A percentile compares a stretch with the other conserved stretches of the same genome.
Evolutionary conservation across 805 yeast genomes (phyloP).

Genomic region (Danielozyma ontarioensis): DNA sequence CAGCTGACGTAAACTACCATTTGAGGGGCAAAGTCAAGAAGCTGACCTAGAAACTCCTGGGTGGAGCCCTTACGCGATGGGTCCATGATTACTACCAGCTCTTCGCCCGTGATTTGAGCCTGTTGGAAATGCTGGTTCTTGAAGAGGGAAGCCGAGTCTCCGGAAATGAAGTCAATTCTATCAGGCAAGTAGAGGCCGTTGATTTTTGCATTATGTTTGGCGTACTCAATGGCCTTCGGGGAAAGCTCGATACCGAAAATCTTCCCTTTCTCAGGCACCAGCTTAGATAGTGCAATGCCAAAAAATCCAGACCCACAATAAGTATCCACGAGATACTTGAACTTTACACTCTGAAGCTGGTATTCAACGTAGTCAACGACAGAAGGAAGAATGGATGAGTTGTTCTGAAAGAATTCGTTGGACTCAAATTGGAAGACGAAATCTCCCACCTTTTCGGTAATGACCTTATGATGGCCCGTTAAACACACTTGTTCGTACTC

Average conservation of each 20-base stretch:
- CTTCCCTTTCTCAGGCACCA: conserved; percentile 23
- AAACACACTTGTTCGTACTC: conserved; percentile 19
- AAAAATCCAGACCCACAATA: conserved; percentile 46
- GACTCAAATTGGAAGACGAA: conserved; percentile 34
- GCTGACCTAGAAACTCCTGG: conserved; percentile 27
- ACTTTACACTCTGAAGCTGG: conserved; percentile 5
- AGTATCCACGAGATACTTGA: conserved; percentile 33
- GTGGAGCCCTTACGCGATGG: conserved; percentile 43
- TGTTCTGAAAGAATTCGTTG: conserved; percentile 38
- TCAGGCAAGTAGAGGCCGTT: conserved; percentile 28
- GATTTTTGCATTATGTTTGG: conserved; percentile 33
- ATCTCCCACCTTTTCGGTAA: conserved; percentile 33
- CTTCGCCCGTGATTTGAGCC: conserved; percentile 23
- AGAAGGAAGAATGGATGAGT: conserved; percentile 29
- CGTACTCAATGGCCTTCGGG: conserved; percentile 25
- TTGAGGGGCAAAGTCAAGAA: conserved; percentile 31
- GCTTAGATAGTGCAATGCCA: conserved; percentile 31
- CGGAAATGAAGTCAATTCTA: conserved; percentile 28
- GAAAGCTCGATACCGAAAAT: conserved; percentile 40
- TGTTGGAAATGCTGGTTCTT: conserved; percentile 15
- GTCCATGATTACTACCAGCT: conserved; percentile 37
- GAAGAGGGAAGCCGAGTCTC: conserved; percentile 35
- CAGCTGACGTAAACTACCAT: conserved; percentile 39
- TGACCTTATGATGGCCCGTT: conserved; percentile 19
- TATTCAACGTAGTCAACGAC: conserved; percentile 27